phyloP scores from a whole-genome alignment of 148 eudicot species.

The Vaccinium macrocarpon region DNA sequence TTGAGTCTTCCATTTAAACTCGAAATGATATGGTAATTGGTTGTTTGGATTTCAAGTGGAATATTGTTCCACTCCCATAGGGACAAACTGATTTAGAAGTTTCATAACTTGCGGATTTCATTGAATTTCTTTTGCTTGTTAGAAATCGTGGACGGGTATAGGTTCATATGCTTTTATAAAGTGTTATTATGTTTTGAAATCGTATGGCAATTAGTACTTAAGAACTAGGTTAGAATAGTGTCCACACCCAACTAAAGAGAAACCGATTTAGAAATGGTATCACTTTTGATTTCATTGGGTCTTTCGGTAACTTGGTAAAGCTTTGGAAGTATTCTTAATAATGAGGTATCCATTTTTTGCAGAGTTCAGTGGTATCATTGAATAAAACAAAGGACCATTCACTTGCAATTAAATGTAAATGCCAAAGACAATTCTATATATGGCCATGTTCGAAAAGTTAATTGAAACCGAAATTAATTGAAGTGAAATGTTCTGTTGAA shows the following conservation, averaged over 20 bases:
- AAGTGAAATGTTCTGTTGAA: not conserved
- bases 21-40: not conserved
- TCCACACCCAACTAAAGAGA: not conserved
- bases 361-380: not conserved
- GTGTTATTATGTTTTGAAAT: not conserved
- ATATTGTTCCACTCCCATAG: not conserved
- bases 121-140: not conserved
- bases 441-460: not conserved
- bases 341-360: not conserved
- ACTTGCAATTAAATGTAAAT: not conserved
- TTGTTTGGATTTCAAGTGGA: not conserved
- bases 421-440: not conserved
- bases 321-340: not conserved
- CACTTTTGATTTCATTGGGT: not conserved
- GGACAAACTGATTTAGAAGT: not conserved
- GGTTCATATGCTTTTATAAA: not conserved
- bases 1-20: not conserved
- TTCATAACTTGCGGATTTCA: not conserved
- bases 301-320: not conserved
- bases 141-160: not conserved
- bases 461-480: not conserved
- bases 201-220: not conserved
- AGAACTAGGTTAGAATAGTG: not conserved
- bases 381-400: not conserved
- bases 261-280: not conserved